Evolutionary conservation across 192 early-diverging fungal species (phyloP).

Genomic region (Haplosporangium gracile): DNA sequence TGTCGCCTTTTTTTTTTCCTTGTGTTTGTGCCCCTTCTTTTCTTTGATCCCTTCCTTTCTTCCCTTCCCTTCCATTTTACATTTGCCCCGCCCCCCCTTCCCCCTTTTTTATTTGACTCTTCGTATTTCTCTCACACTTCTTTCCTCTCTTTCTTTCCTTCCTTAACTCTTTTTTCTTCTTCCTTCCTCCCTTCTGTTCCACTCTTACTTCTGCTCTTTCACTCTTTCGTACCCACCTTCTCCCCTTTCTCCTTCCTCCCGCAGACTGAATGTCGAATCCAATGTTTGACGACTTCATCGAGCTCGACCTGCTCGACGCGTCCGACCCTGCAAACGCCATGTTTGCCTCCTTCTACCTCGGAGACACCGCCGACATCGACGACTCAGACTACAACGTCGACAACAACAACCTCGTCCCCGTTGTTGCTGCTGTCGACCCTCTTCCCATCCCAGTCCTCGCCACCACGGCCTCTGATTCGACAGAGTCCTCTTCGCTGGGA

Average conservation of each 20-base stretch:
- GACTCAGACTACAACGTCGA: slow-evolving; percentile 22
- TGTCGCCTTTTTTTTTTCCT: neutral
- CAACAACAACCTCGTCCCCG: slow-evolving; percentile 16
- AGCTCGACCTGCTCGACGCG: slow-evolving; percentile 47
- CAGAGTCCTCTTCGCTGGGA: too few relatives aligned
- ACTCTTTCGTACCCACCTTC: neutral
- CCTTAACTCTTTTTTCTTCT: too few relatives aligned
- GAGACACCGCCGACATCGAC: slow-evolving; percentile 23
- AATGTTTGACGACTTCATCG: slow-evolving; percentile 53
- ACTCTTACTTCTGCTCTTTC: neutral
- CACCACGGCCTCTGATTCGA: neutral
- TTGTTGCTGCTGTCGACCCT: neutral
- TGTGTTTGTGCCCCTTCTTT: slow-evolving; percentile 1
- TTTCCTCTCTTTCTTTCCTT: neutral
- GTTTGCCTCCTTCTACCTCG: slow-evolving; percentile 43
- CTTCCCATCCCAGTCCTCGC: neutral
- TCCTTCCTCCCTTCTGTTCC: neutral
- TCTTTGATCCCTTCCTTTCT: neutral
- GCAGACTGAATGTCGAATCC: slow-evolving; percentile 31
- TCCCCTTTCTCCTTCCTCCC: neutral
- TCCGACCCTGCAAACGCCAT: slow-evolving; percentile 40
- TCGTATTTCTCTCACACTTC: neutral
- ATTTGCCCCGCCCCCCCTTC: neutral
- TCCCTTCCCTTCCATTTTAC: neutral
- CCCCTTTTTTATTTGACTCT: slow-evolving; percentile 2